Evolutionary conservation across 257 asterid genomes (phyloP), one percentile per base, ranked within the genome.

Genomic region (Ehretia macrophylla): DNA sequence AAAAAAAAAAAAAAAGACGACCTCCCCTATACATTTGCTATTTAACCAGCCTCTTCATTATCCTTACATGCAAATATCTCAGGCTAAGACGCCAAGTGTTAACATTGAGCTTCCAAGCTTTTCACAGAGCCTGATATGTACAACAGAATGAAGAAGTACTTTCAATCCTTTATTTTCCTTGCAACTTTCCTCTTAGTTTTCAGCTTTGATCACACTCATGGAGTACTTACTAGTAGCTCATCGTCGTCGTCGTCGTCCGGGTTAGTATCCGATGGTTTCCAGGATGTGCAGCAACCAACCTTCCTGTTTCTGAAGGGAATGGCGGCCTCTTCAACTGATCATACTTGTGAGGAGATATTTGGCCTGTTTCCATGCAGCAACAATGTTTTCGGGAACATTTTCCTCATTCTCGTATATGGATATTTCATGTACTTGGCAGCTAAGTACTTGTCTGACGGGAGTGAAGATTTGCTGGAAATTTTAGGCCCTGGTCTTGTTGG

Each of bases 361-460:
- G 94, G 94, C 8, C 56, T 85, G 65, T 53, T 85, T 72, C 94
- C 94, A 3, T 82, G 94, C 66, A 82, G 82, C 11, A 66, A 56
- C 23, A 80, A 81, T 40, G 78, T 48, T 0, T 72, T 72, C 77
- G 94, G 94, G 18, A 71, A 80, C 35, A 66, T 80, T 60, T 85
- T 82, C 53, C 80, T 85, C 16, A 68, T 80, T 3, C 72, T 80
- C 20, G 80, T 80, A 13, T 85, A 73, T 14, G 85, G 84, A 49
- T 52, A 80, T 23, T 14, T 82, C 55, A 80, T 80, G 32, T 79
- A 80, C 1, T 1, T 64, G 4, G 83, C 82, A 3, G 85, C 81
- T 14, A 72, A 20, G 14, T 85, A 68, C 18, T 75, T 80, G 0
- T 87, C 74, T 1, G 73, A 20, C 27, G 94, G 94, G 13, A 79